phyloP scores from a whole-genome alignment of 441 rosid genomes.

The Codiaeum variegatum region DNA sequence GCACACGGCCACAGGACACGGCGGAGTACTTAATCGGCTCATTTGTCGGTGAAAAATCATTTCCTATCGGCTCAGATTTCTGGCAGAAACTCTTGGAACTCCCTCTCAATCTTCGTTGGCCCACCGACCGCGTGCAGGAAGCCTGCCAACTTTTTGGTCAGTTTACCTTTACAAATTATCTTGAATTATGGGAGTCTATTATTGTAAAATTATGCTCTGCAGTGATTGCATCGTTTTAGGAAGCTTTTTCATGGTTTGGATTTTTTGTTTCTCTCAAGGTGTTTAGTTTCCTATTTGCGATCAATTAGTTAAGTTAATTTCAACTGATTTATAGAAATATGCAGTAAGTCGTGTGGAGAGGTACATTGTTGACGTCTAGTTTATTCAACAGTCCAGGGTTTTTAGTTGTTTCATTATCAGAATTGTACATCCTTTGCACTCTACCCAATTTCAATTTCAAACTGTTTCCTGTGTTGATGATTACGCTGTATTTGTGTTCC shows the following conservation, averaged over 20 bases:
- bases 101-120: conserved; percentile 76
- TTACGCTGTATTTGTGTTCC: not conserved
- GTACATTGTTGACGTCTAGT: not conserved
- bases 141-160: conserved; percentile 81
- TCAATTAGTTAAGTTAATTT: not conserved
- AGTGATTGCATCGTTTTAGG: not conserved
- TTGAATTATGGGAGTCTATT: not conserved
- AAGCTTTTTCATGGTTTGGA: not conserved
- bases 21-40: conserved; percentile 72
- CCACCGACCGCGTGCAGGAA: conserved; percentile 54
- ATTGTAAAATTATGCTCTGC: not conserved
- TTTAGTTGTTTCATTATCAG: not conserved
- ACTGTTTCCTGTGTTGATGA: not conserved
- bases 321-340: not conserved
- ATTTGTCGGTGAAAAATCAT: conserved; percentile 85
- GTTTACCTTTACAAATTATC: conserved; percentile 15
- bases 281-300: not conserved
- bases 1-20: conserved; percentile 45
- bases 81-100: conserved; percentile 92
- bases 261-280: not conserved
- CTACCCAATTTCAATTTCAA: not conserved
- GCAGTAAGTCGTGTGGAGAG: not conserved
- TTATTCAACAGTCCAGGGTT: not conserved
- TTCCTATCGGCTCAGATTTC: conserved; percentile 81
- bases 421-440: not conserved